Evolutionary conservation across 2,329 filamentous ascomycete species (phyloP).

Genomic region (Verruconis gallopava): DNA sequence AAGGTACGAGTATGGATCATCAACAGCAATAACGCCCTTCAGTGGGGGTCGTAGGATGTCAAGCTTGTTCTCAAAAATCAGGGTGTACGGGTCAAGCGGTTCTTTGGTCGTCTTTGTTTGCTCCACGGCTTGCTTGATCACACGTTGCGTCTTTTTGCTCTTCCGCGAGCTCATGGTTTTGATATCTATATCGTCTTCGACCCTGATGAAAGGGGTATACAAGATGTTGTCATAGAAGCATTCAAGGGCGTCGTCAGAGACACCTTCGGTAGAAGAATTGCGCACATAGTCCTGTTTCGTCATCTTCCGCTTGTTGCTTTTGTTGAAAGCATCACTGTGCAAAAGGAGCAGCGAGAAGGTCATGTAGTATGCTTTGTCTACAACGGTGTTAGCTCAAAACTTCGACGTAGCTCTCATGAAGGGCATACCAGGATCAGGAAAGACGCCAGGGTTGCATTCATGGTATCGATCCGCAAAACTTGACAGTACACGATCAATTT

Average conservation of each 20-base stretch:
- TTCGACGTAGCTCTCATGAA: background rate
- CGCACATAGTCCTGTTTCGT: conserved; percentile 90
- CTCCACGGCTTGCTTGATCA: conserved; percentile 40
- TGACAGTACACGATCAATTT: conserved; percentile 89
- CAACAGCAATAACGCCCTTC: conserved; percentile 82
- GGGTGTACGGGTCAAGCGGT: conserved; percentile 85
- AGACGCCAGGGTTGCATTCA: conserved; percentile 96
- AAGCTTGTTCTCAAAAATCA: conserved; percentile 83
- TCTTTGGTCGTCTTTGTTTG: conserved; percentile 57
- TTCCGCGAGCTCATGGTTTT: conserved; percentile 61
- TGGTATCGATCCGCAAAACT: conserved; percentile 94
- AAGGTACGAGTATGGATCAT: conserved; percentile 83
- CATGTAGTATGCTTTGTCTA: conserved; percentile 93
- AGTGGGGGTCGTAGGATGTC: conserved; percentile 72
- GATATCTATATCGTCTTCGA: conserved; percentile 79
- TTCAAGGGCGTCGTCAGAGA: conserved; percentile 78
- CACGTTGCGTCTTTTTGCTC: conserved; percentile 51
- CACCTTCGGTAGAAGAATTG: conserved; percentile 84
- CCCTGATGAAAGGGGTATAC: conserved; percentile 96
- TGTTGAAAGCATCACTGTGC: conserved; percentile 99
- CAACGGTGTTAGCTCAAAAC: conserved; percentile 14
- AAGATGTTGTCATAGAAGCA: conserved; percentile 98
- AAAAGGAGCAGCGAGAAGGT: conserved; percentile 93
- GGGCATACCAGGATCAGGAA: conserved; percentile 52
- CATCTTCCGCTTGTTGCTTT: conserved; percentile 99